Evolutionary conservation across 306 rosid genomes (phyloP).

Genomic region (Begonia masoniana): DNA sequence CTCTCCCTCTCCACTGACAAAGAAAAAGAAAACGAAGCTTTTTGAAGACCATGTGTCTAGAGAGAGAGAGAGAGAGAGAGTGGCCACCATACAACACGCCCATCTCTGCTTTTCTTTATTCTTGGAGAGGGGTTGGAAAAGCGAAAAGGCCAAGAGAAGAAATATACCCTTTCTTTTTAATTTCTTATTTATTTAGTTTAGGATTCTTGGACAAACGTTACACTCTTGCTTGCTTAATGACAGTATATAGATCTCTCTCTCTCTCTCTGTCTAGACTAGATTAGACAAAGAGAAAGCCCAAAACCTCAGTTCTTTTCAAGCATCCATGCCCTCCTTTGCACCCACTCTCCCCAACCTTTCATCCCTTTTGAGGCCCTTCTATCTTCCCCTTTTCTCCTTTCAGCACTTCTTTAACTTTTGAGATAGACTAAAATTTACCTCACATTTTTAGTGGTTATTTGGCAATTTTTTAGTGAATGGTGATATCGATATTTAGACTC

Average conservation of each 20-base stretch:
- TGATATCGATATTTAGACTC: no score
- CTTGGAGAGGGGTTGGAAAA: no score
- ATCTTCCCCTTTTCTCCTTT: no score
- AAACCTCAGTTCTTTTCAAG: slow-evolving; percentile 55
- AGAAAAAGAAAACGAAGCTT: slow-evolving; percentile 25
- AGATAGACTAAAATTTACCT: no score
- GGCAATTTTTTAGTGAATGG: no score
- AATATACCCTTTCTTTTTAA: no score
- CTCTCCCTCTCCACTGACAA: neutral
- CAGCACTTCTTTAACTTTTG: no score
- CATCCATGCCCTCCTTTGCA: slow-evolving; percentile 56
- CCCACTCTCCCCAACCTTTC: slow-evolving; percentile 44
- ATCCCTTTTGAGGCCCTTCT: slow-evolving; percentile 62
- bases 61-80: neutral
- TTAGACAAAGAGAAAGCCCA: slow-evolving; percentile 76
- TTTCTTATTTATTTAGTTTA: slow-evolving; percentile 6
- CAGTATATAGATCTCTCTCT: slow-evolving; percentile 49
- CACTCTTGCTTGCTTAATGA: slow-evolving; percentile 51
- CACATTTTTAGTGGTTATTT: no score
- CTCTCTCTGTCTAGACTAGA: slow-evolving; percentile 12
- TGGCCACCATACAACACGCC: no score
- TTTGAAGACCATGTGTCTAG: neutral
- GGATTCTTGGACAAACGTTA: slow-evolving; percentile 93
- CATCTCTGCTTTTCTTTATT: slow-evolving; percentile 2
- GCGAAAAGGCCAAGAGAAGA: no score